These are phyloP conservation scores for Zhuliangozyma blackwelliae DNA, from an alignment of 1,139 yeast species.

Conservation along the genomic window DNA sequence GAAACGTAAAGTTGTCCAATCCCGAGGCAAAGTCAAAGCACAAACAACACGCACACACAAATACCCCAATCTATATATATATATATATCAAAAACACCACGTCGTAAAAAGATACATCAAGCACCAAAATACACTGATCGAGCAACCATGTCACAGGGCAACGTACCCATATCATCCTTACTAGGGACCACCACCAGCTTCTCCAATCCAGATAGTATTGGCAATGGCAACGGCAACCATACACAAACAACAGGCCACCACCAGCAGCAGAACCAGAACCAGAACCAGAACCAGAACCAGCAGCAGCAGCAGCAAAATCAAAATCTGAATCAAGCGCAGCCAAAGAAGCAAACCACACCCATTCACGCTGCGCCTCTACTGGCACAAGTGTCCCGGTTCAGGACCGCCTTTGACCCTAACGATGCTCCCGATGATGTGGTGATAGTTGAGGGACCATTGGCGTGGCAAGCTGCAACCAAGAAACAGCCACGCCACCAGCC, in stretches of 20 bases:
- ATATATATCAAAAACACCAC: too few species aligned
- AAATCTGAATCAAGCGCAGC: neutral
- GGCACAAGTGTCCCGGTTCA: slow-evolving; percentile 20
- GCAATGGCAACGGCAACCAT: neutral
- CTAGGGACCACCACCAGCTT: slow-evolving; percentile 8
- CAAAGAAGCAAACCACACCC: neutral
- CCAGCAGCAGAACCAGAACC: neutral
- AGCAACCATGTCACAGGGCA: slow-evolving; percentile 6
- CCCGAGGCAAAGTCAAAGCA: too few species aligned
- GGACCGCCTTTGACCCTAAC: slow-evolving; percentile 17
- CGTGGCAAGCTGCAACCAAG: slow-evolving; percentile 5
- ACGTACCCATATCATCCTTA: slow-evolving; percentile 24
- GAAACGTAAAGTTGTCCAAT: too few species aligned
- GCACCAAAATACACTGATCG: too few species aligned
- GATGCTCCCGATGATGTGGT: slow-evolving; percentile 13
- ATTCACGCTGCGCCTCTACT: slow-evolving; percentile 8
- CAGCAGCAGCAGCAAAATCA: neutral
- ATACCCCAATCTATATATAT: too few species aligned
- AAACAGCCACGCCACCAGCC: slow-evolving; percentile 1
- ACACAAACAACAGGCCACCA: neutral
- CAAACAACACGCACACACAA: too few species aligned
- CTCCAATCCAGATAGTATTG: neutral
- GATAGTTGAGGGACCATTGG: slow-evolving; percentile 9
- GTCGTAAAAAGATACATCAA: too few species aligned
- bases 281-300: neutral